These are phyloP conservation scores for Crucibulum parvulum DNA, from an alignment of 1,284 basidiomycete species.

Conservation along the genomic window DNA sequence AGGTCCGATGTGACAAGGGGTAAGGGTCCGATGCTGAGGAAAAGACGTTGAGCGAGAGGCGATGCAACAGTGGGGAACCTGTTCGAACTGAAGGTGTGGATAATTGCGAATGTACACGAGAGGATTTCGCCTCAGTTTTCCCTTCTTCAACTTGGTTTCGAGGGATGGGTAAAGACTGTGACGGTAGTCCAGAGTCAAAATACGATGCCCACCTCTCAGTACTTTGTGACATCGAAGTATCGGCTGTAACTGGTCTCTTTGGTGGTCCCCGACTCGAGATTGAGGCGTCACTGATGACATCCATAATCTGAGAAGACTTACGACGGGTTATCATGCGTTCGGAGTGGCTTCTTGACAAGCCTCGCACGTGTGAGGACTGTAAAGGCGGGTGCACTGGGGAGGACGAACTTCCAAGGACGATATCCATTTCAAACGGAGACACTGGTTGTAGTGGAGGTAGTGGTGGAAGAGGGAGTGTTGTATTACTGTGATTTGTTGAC, in stretches of 20 bases:
- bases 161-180: slow-evolving; percentile 1
- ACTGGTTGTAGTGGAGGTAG: slow-evolving; percentile 57
- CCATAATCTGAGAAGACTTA: background rate
- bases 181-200: too few species aligned
- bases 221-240: too few species aligned
- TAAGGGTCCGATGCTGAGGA: slow-evolving; percentile 50
- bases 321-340: slow-evolving; percentile 33
- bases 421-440: slow-evolving; percentile 58
- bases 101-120: too few species aligned
- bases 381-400: slow-evolving; percentile 21
- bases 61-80: slow-evolving; percentile 74
- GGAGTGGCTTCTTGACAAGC: slow-evolving; percentile 59
- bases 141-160: too few species aligned
- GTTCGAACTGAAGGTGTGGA: slow-evolving; percentile 69
- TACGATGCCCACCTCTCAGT: too few species aligned
- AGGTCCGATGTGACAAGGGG: slow-evolving; percentile 17
- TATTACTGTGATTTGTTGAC: slow-evolving; percentile 7
- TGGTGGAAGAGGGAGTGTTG: slow-evolving; percentile 28
- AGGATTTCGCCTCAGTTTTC: too few species aligned
- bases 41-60: slow-evolving; percentile 75
- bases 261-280: too few species aligned
- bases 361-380: slow-evolving; percentile 36
- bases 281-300: too few species aligned
- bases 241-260: too few species aligned
- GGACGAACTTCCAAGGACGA: slow-evolving; percentile 31